phyloP scores from a whole-genome alignment of 768 basidiomycete genomes.

The Auriscalpium orientale region DNA sequence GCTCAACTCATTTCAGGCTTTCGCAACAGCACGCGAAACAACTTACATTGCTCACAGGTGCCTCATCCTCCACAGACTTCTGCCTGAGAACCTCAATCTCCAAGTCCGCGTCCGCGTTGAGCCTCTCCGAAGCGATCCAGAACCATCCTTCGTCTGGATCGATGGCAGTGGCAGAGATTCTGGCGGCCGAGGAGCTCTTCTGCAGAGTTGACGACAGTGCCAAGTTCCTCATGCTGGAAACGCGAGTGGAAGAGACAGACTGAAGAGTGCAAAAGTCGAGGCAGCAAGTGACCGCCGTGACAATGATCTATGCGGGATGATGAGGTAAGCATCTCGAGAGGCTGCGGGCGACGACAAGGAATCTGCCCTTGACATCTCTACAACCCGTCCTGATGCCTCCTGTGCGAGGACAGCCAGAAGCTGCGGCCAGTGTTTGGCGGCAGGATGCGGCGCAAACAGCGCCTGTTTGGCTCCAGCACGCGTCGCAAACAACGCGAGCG shows the following conservation, averaged over 20 bases:
- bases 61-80: not conserved
- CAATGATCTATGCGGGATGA: too few species aligned
- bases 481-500: too few species aligned
- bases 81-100: constrained; percentile 11
- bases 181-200: not conserved
- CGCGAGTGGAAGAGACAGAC: not conserved
- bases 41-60: not conserved
- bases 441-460: too few species aligned
- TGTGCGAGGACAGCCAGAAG: too few species aligned
- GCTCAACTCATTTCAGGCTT: not conserved
- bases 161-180: constrained; percentile 4
- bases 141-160: constrained; percentile 9
- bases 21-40: too few species aligned
- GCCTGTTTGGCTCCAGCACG: too few species aligned
- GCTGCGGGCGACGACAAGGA: too few species aligned
- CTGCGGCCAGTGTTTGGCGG: too few species aligned
- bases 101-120: constrained; percentile 12
- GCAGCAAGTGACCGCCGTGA: too few species aligned
- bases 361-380: too few species aligned
- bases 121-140: constrained; percentile 13
- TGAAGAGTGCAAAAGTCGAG: not conserved
- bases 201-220: not conserved
- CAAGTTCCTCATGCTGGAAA: constrained; percentile 7
- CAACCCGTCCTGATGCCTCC: too few species aligned
- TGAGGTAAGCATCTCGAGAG: too few species aligned